Percentiles rank a stretch among this genome's conserved stretches.
phyloP scores from a whole-genome alignment of 257 asterid genomes.

The Rehmannia glutinosa region DNA sequence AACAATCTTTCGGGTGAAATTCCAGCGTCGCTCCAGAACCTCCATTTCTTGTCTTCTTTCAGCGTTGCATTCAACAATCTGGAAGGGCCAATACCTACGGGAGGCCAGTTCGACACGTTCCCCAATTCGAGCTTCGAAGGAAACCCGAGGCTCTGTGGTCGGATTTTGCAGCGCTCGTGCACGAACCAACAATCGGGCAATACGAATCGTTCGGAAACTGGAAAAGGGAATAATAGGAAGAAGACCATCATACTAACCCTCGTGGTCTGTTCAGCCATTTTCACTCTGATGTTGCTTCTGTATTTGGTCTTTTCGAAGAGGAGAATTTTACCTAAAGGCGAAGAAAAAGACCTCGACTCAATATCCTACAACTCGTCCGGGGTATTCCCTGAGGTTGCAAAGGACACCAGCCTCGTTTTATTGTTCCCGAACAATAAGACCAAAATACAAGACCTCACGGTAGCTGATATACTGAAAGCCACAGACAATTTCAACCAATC shows the following conservation, averaged over 20 bases:
- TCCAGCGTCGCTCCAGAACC: slow-evolving; percentile 69
- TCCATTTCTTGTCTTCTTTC: slow-evolving; percentile 79
- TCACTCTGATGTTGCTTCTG: slow-evolving; percentile 53
- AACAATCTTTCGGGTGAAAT: slow-evolving; percentile 73
- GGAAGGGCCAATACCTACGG: slow-evolving; percentile 76
- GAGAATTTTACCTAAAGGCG: slow-evolving; percentile 51
- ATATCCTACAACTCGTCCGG: slow-evolving; percentile 74
- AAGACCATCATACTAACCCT: slow-evolving; percentile 64
- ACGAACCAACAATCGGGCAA: slow-evolving; percentile 20
- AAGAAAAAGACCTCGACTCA: slow-evolving; percentile 44
- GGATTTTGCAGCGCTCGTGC: slow-evolving; percentile 47
- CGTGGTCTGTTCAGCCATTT: slow-evolving; percentile 61
- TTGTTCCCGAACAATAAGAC: slow-evolving; percentile 66
- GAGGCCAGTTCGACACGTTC: slow-evolving; percentile 93
- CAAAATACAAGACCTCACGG: slow-evolving; percentile 57
- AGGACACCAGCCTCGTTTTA: slow-evolving; percentile 63
- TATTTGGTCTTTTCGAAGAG: slow-evolving; percentile 65
- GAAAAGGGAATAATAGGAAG: slow-evolving; percentile 43
- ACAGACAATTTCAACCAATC: slow-evolving; percentile 87
- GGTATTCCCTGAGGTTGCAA: slow-evolving; percentile 52
- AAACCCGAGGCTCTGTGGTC: slow-evolving; percentile 74
- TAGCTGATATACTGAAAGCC: slow-evolving; percentile 75
- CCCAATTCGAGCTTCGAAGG: slow-evolving; percentile 66
- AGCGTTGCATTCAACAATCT: slow-evolving; percentile 80
- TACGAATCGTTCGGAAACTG: slow-evolving; percentile 15